Conservation (phyloP, 1,284 basidiomycete species). For the Malassezia sympodialis region DNA sequence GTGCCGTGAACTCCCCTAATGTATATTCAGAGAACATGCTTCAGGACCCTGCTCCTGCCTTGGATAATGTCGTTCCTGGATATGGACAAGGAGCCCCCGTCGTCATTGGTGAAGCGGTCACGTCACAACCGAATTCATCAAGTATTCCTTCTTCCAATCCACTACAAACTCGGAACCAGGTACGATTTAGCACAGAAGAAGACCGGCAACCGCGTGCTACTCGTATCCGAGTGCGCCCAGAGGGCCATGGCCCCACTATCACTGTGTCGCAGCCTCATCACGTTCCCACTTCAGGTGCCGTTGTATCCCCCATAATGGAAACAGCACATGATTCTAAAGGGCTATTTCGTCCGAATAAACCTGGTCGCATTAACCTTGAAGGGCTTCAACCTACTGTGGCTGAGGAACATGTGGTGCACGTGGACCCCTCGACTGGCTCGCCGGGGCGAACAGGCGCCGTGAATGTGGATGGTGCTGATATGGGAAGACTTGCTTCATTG, state of each 20-base stretch:
- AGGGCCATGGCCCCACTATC: conserved; percentile 1
- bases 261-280: conserved; percentile 1
- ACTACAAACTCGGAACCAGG: not conserved
- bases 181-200: not conserved
- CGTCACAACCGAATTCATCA: not conserved
- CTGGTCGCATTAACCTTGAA: conserved; percentile 37
- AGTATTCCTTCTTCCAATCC: not conserved
- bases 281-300: not conserved
- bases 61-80: not conserved
- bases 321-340: not conserved
- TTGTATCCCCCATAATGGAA: not conserved
- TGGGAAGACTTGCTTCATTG: conserved; percentile 2
- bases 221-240: not conserved
- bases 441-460: conserved; percentile 1
- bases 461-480: conserved; percentile 11
- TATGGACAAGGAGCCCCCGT: not conserved
- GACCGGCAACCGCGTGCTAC: not conserved
- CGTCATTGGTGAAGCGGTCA: not conserved
- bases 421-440: not conserved
- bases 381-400: conserved; percentile 20
- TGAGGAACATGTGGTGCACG: conserved; percentile 4
- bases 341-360: conserved; percentile 30
- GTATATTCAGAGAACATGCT: not conserved
- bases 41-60: not conserved
- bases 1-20: not conserved